phyloP scores from a whole-genome alignment of 2,329 filamentous ascomycete genomes.

The Aspergillus sp. region DNA sequence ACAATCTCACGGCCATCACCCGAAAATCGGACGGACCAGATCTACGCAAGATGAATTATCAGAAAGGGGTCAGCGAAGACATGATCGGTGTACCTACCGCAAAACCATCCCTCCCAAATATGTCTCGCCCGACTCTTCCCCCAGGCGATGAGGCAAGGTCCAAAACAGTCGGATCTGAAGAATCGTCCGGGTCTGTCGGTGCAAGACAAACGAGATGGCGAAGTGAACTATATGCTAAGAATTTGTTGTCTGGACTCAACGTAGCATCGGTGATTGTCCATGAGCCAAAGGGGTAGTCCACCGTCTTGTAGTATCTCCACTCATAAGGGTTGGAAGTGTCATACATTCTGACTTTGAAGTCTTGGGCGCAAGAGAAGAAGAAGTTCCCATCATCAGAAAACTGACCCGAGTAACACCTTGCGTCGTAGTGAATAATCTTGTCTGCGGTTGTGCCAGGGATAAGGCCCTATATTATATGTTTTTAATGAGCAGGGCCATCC shows the following conservation, averaged over 20 bases:
- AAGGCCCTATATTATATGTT: constrained; percentile 58
- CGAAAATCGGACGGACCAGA: constrained; percentile 91
- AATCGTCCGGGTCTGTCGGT: constrained; percentile 79
- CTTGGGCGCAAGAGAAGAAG: constrained; percentile 88
- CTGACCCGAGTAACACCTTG: constrained; percentile 89
- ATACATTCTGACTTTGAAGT: constrained; percentile 95
- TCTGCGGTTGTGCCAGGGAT: constrained; percentile 77
- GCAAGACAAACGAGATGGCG: constrained; percentile 80
- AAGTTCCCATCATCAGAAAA: constrained; percentile 98
- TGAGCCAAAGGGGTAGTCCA: constrained; percentile 78
- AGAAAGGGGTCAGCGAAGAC: constrained; percentile 11
- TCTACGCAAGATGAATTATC: constrained; percentile 41
- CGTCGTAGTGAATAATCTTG: constrained; percentile 82
- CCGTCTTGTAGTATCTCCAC: constrained; percentile 95
- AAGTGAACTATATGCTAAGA: constrained; percentile 89
- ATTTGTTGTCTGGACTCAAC: constrained; percentile 86
- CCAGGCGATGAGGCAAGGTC: constrained; percentile 62
- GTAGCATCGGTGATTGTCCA: constrained; percentile 97
- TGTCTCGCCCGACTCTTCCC: constrained; percentile 36
- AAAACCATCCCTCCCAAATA: constrained; percentile 40
- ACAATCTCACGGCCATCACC: constrained; percentile 89
- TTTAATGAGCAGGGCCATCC: neutral
- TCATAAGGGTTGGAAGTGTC: constrained; percentile 93
- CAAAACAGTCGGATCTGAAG: constrained; percentile 75
- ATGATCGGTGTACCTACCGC: constrained; percentile 36